phyloP scores from a whole-genome alignment of 2,329 filamentous ascomycete genomes.

The Aspergillus sp. region DNA sequence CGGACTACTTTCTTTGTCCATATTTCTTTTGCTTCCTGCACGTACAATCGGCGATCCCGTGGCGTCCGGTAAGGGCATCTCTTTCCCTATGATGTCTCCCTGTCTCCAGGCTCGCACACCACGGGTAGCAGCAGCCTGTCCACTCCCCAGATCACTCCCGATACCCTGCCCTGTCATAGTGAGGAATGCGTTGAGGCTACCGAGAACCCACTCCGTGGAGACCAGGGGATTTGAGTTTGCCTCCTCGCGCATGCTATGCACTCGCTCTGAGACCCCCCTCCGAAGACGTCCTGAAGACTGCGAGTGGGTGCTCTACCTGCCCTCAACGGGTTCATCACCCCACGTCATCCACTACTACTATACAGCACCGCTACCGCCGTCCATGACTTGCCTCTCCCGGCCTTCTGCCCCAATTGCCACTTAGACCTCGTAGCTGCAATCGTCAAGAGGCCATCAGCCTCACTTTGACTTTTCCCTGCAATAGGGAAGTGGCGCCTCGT shows the following conservation, averaged over 20 bases:
- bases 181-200: constrained; percentile 11
- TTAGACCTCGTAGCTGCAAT: constrained; percentile 8
- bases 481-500: not conserved
- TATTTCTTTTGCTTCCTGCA: not conserved
- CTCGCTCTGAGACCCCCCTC: not conserved
- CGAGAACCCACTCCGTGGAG: not conserved
- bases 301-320: not conserved
- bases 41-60: constrained; percentile 2
- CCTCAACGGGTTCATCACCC: constrained; percentile 1
- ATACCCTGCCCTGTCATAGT: constrained; percentile 10
- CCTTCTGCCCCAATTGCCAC: not conserved
- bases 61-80: constrained; percentile 1
- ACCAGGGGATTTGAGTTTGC: constrained; percentile 1
- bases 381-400: not conserved
- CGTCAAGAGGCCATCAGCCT: constrained; percentile 10
- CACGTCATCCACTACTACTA: constrained; percentile 10
- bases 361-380: not conserved
- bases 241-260: not conserved
- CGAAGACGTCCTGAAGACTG: not conserved
- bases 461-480: constrained; percentile 7
- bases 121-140: constrained; percentile 10
- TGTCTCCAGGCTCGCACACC: not conserved
- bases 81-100: constrained; percentile 9
- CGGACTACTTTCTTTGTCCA: not conserved
- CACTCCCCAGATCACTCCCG: constrained; percentile 10